Conservation (phyloP, 805 yeast species). For the Yamadazyma tumulicola region DNA sequence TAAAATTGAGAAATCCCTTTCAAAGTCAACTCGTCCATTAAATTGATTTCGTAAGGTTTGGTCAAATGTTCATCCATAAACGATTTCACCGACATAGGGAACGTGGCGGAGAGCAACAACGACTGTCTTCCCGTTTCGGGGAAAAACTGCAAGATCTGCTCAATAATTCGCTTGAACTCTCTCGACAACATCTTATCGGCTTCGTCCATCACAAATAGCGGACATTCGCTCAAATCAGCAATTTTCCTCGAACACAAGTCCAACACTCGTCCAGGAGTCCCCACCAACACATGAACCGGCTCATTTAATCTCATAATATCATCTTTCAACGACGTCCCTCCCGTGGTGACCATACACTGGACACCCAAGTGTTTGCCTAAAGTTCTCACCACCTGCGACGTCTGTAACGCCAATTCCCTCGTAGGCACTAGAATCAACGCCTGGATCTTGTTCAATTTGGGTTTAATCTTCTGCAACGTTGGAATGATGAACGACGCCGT, state of each 20-base stretch:
- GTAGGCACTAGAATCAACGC: slow-evolving; percentile 94
- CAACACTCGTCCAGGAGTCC: slow-evolving; percentile 96
- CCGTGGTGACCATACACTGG: slow-evolving; percentile 96
- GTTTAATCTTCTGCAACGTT: slow-evolving; percentile 81
- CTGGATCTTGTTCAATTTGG: slow-evolving; percentile 80
- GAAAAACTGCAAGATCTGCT: slow-evolving; percentile 78
- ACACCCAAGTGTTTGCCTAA: slow-evolving; percentile 90
- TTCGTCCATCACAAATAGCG: slow-evolving; percentile 94
- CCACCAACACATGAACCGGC: slow-evolving; percentile 90
- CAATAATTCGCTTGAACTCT: slow-evolving; percentile 84
- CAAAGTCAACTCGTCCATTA: slow-evolving; percentile 95
- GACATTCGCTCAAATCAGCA: slow-evolving; percentile 84
- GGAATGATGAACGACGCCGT: slow-evolving; percentile 98
- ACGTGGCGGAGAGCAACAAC: slow-evolving; percentile 88
- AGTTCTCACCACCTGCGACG: slow-evolving; percentile 95
- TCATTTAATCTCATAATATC: slow-evolving; percentile 91
- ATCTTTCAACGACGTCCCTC: slow-evolving; percentile 92
- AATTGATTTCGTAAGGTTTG: slow-evolving; percentile 91
- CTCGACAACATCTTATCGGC: slow-evolving; percentile 95
- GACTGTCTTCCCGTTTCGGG: slow-evolving; percentile 65
- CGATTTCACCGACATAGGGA: slow-evolving; percentile 89
- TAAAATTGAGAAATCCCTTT: slow-evolving; percentile 96
- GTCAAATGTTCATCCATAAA: slow-evolving; percentile 89
- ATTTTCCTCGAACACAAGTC: slow-evolving; percentile 87
- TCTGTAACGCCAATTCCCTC: slow-evolving; percentile 95